Evolutionary conservation across 306 rosid genomes (phyloP), one percentile per base, ranked within the genome.

Genomic region (Oxytropis ochrocephala): DNA sequence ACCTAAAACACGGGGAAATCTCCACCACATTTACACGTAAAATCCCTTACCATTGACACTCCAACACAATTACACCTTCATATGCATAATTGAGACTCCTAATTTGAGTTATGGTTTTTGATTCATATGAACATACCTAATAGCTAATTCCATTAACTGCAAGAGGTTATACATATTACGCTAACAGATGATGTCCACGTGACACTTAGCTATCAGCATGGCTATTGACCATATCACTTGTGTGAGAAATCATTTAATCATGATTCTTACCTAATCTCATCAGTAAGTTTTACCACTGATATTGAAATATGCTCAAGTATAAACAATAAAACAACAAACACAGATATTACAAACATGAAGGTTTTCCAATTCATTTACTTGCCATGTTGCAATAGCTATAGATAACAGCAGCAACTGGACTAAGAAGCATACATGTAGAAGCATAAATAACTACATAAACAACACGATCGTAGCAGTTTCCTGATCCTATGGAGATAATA

Each of bases 401-500:
- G 64, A 60, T 53, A 63, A 32, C 46, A 29, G 39, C 46, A 29
- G 39, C 61, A 63, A 33, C 59, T 13, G 10, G 46, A 14, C 62
- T 69, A 21, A 74, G 60, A 51, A 36, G 70, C 42, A 57, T 27
- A 42, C 64, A 64, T 21, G 19, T 35, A 7, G 8, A 0, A 38
- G 11, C 43, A 42, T 29, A 24, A 74, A 39, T 16, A 16, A 19
- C 72, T 57, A 70, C 59, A 48, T 17, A 68, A 41, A 54, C n/a
- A 50, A 58, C 69, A 44, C 64, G 52, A 11, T 33, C 10, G 5
- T 11, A 36, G 27, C 64, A 64, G 68, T 74, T 65, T 70, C 47
- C 24, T 27, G 64, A 11, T 74, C 67, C 68, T 70, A n/a, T n/a
- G n/a, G 82, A 74, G 48, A 64, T 43, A 55, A 49, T 21, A 14